Percentiles rank a stretch among this genome's conserved stretches.
Conservation (phyloP, 805 yeast genomes). For the Pichia exigua region DNA sequence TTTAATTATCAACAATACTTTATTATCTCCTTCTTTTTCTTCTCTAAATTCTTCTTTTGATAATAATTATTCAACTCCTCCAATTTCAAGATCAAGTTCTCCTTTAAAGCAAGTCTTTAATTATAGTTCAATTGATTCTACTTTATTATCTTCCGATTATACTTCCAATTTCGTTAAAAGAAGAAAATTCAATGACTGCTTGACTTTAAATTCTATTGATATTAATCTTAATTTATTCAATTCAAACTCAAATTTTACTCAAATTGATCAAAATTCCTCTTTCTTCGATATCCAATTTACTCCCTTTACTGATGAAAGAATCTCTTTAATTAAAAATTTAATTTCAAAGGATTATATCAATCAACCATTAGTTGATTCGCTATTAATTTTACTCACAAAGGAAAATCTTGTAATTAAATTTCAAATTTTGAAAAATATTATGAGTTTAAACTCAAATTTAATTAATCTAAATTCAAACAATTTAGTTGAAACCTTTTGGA, state of each 20-base stretch:
- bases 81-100: slow-evolving; percentile 4
- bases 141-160: not conserved
- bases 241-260: not conserved
- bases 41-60: slow-evolving; percentile 5
- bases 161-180: not conserved
- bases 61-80: not conserved
- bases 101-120: not conserved
- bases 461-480: not conserved
- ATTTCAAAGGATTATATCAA: not conserved
- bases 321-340: not conserved
- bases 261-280: not conserved
- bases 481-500: not conserved
- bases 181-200: not conserved
- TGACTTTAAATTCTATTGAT: not conserved
- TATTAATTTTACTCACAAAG: not conserved
- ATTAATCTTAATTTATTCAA: not conserved
- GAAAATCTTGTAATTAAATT: slow-evolving; percentile 2
- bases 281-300: not conserved
- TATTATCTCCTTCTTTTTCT: not conserved
- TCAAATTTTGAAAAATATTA: slow-evolving; percentile 1
- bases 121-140: not conserved
- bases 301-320: not conserved
- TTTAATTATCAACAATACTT: slow-evolving; percentile 1
- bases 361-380: not conserved
- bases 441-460: slow-evolving; percentile 1